Evolutionary conservation across 2,329 filamentous ascomycete genomes (phyloP).

Genomic region (Myriosclerotinia duriaeana): DNA sequence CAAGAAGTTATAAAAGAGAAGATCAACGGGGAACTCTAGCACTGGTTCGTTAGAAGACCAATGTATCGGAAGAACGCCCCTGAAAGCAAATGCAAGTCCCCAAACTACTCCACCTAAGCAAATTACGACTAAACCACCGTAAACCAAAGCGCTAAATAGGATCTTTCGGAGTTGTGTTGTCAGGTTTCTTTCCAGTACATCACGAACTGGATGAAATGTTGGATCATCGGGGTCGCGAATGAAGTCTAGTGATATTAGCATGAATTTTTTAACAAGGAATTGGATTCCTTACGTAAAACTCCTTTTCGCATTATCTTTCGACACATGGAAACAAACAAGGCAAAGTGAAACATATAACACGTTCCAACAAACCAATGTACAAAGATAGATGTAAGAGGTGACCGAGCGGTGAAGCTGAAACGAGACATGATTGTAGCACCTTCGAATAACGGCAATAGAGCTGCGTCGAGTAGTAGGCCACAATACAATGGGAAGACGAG

Average conservation of each 20-base stretch:
- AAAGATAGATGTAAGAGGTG: slow-evolving; percentile 87
- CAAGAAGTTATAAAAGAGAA: slow-evolving; percentile 95
- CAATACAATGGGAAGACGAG: slow-evolving; percentile 95
- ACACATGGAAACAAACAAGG: slow-evolving; percentile 97
- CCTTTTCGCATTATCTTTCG: slow-evolving; percentile 95
- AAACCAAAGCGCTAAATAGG: slow-evolving; percentile 90
- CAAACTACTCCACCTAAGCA: slow-evolving; percentile 96
- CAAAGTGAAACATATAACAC: slow-evolving; percentile 99
- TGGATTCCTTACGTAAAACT: slow-evolving; percentile 71
- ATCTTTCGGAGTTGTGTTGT: slow-evolving; percentile 95
- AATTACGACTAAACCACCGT: slow-evolving; percentile 86
- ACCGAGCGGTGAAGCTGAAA: slow-evolving; percentile 72
- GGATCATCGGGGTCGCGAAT: slow-evolving; percentile 98
- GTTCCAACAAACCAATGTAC: slow-evolving; percentile 99
- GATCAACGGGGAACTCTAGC: slow-evolving; percentile 88
- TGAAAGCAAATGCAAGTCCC: slow-evolving; percentile 70
- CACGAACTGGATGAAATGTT: slow-evolving; percentile 94
- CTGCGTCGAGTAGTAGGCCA: slow-evolving; percentile 83
- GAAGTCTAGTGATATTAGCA: slow-evolving; percentile 64
- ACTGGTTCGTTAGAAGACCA: slow-evolving; percentile 92
- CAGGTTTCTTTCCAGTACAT: slow-evolving; percentile 90
- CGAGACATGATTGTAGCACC: slow-evolving; percentile 74
- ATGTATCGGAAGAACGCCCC: slow-evolving; percentile 79
- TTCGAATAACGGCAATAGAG: slow-evolving; percentile 85
- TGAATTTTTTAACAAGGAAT: neutral